Base-by-base conservation (phyloP, 2,329 filamentous ascomycete genomes). In the Allantophomopsis lycopodina region DNA sequence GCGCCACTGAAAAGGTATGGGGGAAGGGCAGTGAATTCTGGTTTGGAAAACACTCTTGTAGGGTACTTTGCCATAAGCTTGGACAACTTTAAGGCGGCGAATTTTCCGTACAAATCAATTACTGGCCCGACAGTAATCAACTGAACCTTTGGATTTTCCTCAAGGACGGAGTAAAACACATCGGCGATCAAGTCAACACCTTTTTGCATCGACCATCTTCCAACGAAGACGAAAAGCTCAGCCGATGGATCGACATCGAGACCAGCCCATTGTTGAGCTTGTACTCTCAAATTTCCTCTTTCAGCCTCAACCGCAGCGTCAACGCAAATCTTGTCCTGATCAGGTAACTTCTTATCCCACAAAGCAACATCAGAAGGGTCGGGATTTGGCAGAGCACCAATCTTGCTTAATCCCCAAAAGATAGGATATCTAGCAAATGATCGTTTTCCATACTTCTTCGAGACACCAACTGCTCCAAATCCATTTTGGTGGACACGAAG, bases 331-430 rank as follows among this genome's bases (percentile, higher is more conserved):
- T 70, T 61, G 17, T 49, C 60, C 15, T 21, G 21, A 7, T 20
- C 18, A 13, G 74, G 73, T 28, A 37, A 28, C 69, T 71, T 62
- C 49, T 67, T 68, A 48, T 69, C 65, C 73, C 72, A 78, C 43
- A 70, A 70, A 5, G 66, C 74, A 14, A 73, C 74, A 54, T 73
- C 28, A 65, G 66, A 32, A 79, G 79, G 52, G 68, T 80, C 10
- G 74, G 80, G 46, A 80, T 78, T 46, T 75, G 76, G 35, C 74
- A 78, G 46, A 71, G 79, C 10, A 79, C 80, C 62, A 80, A 81
- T 52, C 60, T 81, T 40, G 60, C 80, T 7, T 76, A 81, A 13
- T 32, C 52, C 46, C 76, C 76, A 80, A 58, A 81, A 79, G 43
- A 80, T 79, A 2, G 76, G 76, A 50, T 80, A 81, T 33, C 76